Percentiles rank a stretch among this genome's conserved stretches.
phyloP scores from a whole-genome alignment of 495 filamentous ascomycete species.

The Hypoxylon intermedium region DNA sequence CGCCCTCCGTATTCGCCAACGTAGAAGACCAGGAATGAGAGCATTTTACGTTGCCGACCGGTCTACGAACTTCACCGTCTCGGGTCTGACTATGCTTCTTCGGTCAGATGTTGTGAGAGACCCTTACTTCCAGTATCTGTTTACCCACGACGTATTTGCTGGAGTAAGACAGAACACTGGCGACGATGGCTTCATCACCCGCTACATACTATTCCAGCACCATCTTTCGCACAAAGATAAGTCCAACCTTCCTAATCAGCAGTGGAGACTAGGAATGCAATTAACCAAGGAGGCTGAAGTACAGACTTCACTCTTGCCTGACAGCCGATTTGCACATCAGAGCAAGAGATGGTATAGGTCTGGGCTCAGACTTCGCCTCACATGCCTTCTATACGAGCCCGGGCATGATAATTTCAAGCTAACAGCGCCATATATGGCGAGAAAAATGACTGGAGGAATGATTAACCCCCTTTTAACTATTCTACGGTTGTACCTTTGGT shows the following conservation, averaged over 20 bases:
- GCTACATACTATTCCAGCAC: slow-evolving; percentile 37
- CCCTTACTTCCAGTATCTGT: slow-evolving; percentile 28
- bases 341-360: slow-evolving; percentile 32
- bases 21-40: slow-evolving; percentile 15
- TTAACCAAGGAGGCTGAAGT: slow-evolving; percentile 25
- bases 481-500: slow-evolving; percentile 19
- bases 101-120: slow-evolving; percentile 22
- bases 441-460: slow-evolving; percentile 36
- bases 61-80: slow-evolving; percentile 37
- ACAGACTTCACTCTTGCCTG: slow-evolving; percentile 13
- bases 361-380: slow-evolving; percentile 27
- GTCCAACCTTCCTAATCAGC: background rate
- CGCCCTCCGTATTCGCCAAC: slow-evolving; percentile 28
- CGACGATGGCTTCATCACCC: slow-evolving; percentile 35
- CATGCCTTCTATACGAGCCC: slow-evolving; percentile 31
- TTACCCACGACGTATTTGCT: slow-evolving; percentile 20
- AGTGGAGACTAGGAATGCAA: slow-evolving; percentile 38
- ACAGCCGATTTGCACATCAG: slow-evolving; percentile 16
- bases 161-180: slow-evolving; percentile 23
- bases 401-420: slow-evolving; percentile 2
- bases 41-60: slow-evolving; percentile 26
- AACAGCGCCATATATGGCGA: slow-evolving; percentile 22
- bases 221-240: background rate
- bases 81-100: slow-evolving; percentile 35
- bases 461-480: slow-evolving; percentile 1